phyloP scores from a whole-genome alignment of 1,139 yeast species.

The Magnusiomyces ingens region DNA sequence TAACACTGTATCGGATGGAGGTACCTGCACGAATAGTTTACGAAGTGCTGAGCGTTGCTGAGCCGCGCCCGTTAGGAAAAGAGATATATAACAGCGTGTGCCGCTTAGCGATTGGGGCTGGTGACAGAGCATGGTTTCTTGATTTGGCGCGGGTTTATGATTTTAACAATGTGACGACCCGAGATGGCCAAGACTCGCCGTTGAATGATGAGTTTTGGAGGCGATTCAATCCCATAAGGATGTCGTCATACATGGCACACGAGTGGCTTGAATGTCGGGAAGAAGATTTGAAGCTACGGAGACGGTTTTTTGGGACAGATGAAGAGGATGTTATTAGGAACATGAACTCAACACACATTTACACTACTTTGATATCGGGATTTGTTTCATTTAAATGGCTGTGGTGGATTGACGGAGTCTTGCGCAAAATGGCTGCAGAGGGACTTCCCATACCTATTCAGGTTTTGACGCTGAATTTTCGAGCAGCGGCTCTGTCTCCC shows the following conservation, averaged over 20 bases:
- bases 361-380: constrained; percentile 21
- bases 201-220: constrained; percentile 10
- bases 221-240: constrained; percentile 10
- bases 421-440: constrained; percentile 20
- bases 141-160: constrained; percentile 17
- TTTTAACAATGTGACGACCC: constrained; percentile 11
- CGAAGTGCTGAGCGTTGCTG: constrained; percentile 22
- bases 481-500: constrained; percentile 19
- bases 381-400: constrained; percentile 20
- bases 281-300: constrained; percentile 12
- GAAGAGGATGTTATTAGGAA: background rate
- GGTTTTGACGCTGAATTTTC: constrained; percentile 21
- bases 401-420: constrained; percentile 21
- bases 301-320: constrained; percentile 13
- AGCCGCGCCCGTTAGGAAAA: constrained; percentile 18
- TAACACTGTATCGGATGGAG: constrained; percentile 18
- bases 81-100: constrained; percentile 20
- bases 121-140: constrained; percentile 18
- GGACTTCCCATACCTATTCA: constrained; percentile 18
- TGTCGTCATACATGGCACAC: constrained; percentile 11
- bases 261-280: constrained; percentile 9
- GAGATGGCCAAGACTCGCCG: constrained; percentile 13
- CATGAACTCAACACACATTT: constrained; percentile 7
- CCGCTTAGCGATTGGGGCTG: constrained; percentile 19
- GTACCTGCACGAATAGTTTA: constrained; percentile 25